These are phyloP conservation scores for Stromatinia cepivora DNA, from an alignment of 2,329 filamentous ascomycete species.

Conservation along the genomic window DNA sequence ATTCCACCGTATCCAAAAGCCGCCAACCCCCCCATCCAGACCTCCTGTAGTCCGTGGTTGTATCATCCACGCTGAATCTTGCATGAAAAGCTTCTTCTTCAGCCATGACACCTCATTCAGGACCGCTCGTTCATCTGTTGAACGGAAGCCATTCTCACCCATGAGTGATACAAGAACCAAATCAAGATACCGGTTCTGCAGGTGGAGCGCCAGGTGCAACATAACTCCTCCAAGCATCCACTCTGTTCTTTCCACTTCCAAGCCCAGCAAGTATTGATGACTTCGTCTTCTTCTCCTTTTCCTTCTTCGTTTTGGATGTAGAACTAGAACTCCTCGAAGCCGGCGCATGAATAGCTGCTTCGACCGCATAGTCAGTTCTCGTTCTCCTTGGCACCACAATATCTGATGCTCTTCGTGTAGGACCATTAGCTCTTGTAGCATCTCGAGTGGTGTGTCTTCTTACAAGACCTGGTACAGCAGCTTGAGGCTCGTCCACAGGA, in stretches of 20 bases:
- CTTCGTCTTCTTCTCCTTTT: conserved; percentile 14
- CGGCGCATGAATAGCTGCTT: conserved; percentile 36
- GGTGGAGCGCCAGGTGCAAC: conserved; percentile 36
- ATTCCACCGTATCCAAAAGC: background rate
- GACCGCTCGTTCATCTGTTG: background rate
- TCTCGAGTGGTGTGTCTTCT: conserved; percentile 37
- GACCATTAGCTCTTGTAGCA: conserved; percentile 26
- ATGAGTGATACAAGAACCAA: background rate
- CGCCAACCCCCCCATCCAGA: background rate
- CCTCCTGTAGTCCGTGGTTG: background rate
- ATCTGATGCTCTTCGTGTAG: conserved; percentile 28
- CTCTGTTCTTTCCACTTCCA: conserved; percentile 34
- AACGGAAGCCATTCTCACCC: background rate
- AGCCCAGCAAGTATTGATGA: conserved; percentile 36
- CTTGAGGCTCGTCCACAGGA: conserved; percentile 22
- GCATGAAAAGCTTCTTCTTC: too few species aligned
- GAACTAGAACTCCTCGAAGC: conserved; percentile 18
- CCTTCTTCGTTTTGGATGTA: background rate
- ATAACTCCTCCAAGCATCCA: conserved; percentile 39
- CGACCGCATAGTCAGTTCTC: conserved; percentile 35
- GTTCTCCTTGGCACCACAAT: conserved; percentile 34
- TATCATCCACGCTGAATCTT: too few species aligned
- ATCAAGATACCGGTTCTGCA: conserved; percentile 36
- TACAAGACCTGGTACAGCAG: conserved; percentile 28
- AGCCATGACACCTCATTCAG: background rate